These are phyloP conservation scores for Vigna radiata DNA, from an alignment of 306 rosid genomes.

Conservation along the genomic window DNA sequence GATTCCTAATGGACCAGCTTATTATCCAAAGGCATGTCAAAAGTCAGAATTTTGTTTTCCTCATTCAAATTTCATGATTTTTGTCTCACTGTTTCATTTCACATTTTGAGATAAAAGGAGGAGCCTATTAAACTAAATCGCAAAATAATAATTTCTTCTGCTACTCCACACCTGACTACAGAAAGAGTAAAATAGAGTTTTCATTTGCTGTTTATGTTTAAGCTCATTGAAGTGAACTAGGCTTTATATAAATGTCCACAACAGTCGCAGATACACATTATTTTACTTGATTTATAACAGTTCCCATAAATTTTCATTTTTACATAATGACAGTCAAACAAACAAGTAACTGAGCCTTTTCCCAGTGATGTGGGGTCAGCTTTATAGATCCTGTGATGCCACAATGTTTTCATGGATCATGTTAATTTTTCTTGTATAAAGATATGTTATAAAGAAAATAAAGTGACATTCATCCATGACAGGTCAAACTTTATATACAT, in stretches of 20 bases:
- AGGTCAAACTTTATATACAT: slow-evolving; percentile 18
- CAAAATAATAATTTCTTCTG: slow-evolving; percentile 27
- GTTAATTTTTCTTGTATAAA: slow-evolving; percentile 32
- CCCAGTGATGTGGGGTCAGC: background rate
- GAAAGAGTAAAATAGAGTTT: slow-evolving; percentile 33
- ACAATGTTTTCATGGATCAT: background rate
- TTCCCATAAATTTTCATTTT: background rate
- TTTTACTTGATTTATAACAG: slow-evolving; percentile 17
- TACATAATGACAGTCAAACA: background rate
- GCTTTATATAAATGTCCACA: slow-evolving; percentile 5
- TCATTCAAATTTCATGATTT: slow-evolving; percentile 28
- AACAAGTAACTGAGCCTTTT: background rate
- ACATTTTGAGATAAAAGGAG: slow-evolving; percentile 22
- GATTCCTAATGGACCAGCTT: slow-evolving; percentile 91
- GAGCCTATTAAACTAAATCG: slow-evolving; percentile 7
- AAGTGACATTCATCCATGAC: background rate
- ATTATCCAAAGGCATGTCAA: slow-evolving; percentile 84
- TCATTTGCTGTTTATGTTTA: slow-evolving; percentile 28
- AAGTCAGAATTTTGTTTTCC: slow-evolving; percentile 24
- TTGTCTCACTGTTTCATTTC: slow-evolving; percentile 30
- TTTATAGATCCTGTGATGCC: background rate
- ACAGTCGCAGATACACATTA: slow-evolving; percentile 6
- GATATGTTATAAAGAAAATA: background rate
- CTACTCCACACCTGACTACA: slow-evolving; percentile 22
- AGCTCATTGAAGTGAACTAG: background rate